Percentiles rank a stretch among this genome's conserved stretches.
Evolutionary conservation across 805 yeast species (phyloP).

Genomic region (Schwanniomyces occidentalis): DNA sequence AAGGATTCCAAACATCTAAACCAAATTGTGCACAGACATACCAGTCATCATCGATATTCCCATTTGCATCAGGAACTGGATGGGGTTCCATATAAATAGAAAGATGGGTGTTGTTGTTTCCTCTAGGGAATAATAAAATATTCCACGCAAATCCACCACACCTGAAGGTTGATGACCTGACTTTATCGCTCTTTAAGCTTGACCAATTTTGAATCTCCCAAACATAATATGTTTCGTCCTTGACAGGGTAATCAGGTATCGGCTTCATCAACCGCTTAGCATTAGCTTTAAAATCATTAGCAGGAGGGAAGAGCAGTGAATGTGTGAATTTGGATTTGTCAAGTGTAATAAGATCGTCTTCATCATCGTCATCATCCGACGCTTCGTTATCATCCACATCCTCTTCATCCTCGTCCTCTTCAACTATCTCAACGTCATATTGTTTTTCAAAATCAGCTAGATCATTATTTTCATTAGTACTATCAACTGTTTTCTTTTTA

Average conservation of each 20-base stretch:
- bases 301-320: constrained; percentile 28
- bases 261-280: constrained; percentile 37
- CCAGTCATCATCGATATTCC: constrained; percentile 57
- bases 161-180: constrained; percentile 47
- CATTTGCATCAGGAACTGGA: constrained; percentile 35
- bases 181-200: constrained; percentile 40
- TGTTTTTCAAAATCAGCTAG: constrained; percentile 6
- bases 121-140: constrained; percentile 74
- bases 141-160: constrained; percentile 70
- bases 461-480: constrained; percentile 2
- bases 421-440: constrained; percentile 11
- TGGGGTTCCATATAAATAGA: constrained; percentile 84
- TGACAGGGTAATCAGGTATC: constrained; percentile 39
- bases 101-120: constrained; percentile 55
- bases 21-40: constrained; percentile 91
- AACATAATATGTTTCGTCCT: constrained; percentile 36
- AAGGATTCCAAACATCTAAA: constrained; percentile 80
- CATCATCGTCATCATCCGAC: constrained; percentile 3
- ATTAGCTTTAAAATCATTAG: constrained; percentile 30
- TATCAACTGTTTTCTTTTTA: constrained; percentile 5
- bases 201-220: constrained; percentile 57
- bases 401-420: constrained; percentile 10
- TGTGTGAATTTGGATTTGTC: not conserved
- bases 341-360: constrained; percentile 4
- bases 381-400: constrained; percentile 5